Evolutionary conservation across 805 yeast species (phyloP).

Genomic region (Ogataea pignaliae): DNA sequence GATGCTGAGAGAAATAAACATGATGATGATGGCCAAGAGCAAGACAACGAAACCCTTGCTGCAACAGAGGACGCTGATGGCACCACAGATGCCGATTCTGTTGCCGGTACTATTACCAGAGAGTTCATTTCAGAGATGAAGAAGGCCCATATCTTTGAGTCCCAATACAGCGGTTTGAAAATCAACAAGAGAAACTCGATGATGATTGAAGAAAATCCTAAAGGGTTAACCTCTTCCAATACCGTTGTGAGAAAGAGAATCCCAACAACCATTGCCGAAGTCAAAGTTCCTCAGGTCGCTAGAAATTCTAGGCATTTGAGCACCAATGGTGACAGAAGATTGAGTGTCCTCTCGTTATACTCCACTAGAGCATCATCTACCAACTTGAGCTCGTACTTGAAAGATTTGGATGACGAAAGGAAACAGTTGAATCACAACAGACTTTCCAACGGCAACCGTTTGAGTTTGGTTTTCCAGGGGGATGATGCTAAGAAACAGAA

Average conservation of each 20-base stretch:
- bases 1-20: conserved; percentile 24
- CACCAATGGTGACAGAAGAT: conserved; percentile 58
- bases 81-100: conserved; percentile 5
- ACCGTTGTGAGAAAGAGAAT: conserved; percentile 25
- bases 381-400: conserved; percentile 46
- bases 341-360: conserved; percentile 67
- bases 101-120: conserved; percentile 31
- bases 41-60: conserved; percentile 33
- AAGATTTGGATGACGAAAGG: conserved; percentile 17
- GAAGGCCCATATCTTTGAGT: conserved; percentile 39
- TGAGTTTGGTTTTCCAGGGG: conserved; percentile 26
- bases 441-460: conserved; percentile 21
- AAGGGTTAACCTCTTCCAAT: conserved; percentile 9
- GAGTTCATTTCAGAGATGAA: conserved; percentile 43
- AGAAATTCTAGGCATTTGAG: conserved; percentile 57
- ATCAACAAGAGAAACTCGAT: background rate
- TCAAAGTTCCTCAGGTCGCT: conserved; percentile 65
- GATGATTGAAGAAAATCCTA: conserved; percentile 9
- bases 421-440: conserved; percentile 6
- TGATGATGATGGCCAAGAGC: conserved; percentile 12
- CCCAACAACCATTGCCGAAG: conserved; percentile 55
- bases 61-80: conserved; percentile 31
- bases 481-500: conserved; percentile 19
- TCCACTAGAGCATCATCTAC: conserved; percentile 64
- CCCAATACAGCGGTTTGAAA: conserved; percentile 28